These are phyloP conservation scores for Phytopythium helicoides DNA, from an alignment of 352 stramenopile species.

Conservation along the genomic window DNA sequence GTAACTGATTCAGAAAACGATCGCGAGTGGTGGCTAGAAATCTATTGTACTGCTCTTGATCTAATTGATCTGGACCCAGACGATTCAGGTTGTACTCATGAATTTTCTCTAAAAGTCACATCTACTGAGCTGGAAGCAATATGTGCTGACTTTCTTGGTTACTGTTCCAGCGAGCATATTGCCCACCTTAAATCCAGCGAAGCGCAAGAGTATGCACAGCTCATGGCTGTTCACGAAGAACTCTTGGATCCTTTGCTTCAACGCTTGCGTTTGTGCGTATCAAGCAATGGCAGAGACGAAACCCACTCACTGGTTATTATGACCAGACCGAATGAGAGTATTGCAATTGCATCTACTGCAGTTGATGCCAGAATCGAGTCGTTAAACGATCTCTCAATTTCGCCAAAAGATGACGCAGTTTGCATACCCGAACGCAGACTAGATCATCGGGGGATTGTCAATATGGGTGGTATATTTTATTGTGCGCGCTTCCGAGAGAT, in stretches of 20 bases:
- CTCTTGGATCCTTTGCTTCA: constrained; percentile 45
- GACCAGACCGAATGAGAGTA: too few relatives aligned
- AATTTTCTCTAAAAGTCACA: constrained; percentile 24
- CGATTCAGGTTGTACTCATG: constrained; percentile 53
- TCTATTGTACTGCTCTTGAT: constrained; percentile 36
- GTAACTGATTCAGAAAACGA: constrained; percentile 28
- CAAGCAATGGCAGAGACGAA: not conserved
- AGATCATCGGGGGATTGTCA: constrained; percentile 50
- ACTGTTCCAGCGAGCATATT: constrained; percentile 48
- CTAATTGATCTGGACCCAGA: constrained; percentile 58
- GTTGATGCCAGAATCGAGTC: not conserved
- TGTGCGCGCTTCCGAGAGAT: constrained; percentile 57
- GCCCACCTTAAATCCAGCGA: not conserved
- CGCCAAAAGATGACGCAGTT: not conserved
- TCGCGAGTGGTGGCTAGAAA: constrained; percentile 49
- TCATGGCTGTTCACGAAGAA: constrained; percentile 54
- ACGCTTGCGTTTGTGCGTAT: constrained; percentile 8
- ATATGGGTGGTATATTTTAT: constrained; percentile 44
- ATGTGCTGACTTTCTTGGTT: constrained; percentile 41
- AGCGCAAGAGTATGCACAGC: constrained; percentile 14
- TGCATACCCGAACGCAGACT: constrained; percentile 19
- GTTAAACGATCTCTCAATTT: not conserved
- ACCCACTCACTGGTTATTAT: not conserved
- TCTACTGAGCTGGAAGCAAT: constrained; percentile 27
- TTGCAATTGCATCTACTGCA: too few relatives aligned